Conservation (phyloP, 2,329 filamentous ascomycete genomes). For the Xylariales sp. region DNA sequence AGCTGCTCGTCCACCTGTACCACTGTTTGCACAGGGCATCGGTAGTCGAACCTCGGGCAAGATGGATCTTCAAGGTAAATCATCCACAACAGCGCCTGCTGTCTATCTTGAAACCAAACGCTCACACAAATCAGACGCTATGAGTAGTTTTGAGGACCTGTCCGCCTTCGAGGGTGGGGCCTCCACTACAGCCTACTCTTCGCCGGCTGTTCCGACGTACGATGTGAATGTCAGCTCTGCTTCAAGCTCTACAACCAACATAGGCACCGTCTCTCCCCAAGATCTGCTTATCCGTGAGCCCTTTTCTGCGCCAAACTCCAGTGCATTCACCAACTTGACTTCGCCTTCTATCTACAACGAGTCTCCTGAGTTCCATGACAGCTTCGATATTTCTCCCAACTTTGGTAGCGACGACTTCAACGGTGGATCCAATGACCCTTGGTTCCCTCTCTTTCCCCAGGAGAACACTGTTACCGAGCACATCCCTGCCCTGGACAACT, state of each 20-base stretch:
- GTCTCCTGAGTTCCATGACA: conserved; percentile 67
- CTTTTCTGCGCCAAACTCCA: conserved; percentile 75
- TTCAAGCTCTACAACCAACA: conserved; percentile 47
- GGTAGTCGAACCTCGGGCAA: conserved; percentile 41
- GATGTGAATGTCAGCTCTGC: conserved; percentile 43
- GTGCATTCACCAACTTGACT: conserved; percentile 76
- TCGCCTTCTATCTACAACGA: conserved; percentile 76
- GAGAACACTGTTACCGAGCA: conserved; percentile 22
- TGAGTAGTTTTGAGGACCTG: conserved; percentile 56
- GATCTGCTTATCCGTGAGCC: conserved; percentile 69
- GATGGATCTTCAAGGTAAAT: conserved; percentile 56
- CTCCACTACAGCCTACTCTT: conserved; percentile 47
- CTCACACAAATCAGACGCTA: conserved; percentile 42
- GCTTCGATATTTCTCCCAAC: conserved; percentile 74
- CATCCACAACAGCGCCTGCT: conserved; percentile 1
- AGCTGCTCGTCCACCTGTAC: conserved; percentile 62
- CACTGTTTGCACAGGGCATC: conserved; percentile 61
- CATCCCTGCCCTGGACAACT: conserved; percentile 29
- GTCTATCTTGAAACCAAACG: conserved; percentile 2
- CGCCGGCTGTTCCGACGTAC: conserved; percentile 47
- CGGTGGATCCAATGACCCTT: conserved; percentile 47
- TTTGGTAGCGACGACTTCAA: conserved; percentile 59
- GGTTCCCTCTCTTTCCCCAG: conserved; percentile 71
- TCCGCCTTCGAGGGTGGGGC: conserved; percentile 49
- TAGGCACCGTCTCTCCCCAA: conserved; percentile 77